Percentiles rank a stretch among this genome's conserved stretches.
These are phyloP conservation scores for Sporothrix luriei DNA, from an alignment of 2,329 filamentous ascomycete genomes.

Conservation along the genomic window DNA sequence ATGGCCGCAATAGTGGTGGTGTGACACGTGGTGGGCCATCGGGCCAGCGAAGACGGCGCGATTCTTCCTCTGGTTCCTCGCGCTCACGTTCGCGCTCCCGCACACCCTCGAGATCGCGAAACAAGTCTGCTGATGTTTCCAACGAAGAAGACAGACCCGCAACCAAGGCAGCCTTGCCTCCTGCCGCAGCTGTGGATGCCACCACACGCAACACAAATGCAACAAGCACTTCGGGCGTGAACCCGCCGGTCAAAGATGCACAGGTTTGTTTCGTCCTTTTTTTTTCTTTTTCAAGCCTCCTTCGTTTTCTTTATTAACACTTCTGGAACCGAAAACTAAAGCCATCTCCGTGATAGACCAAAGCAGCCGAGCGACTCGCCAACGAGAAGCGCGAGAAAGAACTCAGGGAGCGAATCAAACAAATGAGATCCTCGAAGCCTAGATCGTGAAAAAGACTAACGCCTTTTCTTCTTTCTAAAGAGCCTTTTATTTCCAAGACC, in stretches of 20 bases:
- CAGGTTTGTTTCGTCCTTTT: conserved; percentile 39
- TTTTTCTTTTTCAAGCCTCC: background rate
- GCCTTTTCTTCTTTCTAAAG: background rate
- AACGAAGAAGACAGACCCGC: conserved; percentile 50
- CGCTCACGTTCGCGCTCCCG: conserved; percentile 42
- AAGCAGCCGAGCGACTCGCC: conserved; percentile 48
- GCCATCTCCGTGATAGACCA: conserved; percentile 37
- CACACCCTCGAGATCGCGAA: conserved; percentile 48
- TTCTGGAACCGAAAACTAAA: conserved; percentile 21
- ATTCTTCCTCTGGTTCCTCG: conserved; percentile 56
- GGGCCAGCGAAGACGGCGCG: conserved; percentile 48
- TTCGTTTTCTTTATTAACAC: background rate
- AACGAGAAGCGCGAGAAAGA: conserved; percentile 54
- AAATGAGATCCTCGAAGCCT: conserved; percentile 57
- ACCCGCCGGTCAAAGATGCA: conserved; percentile 35
- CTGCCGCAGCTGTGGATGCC: conserved; percentile 12
- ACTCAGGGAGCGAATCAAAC: conserved; percentile 57
- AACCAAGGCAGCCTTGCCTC: conserved; percentile 36
- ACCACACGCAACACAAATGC: background rate
- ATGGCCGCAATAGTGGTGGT: conserved; percentile 23
- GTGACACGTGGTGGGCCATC: conserved; percentile 11
- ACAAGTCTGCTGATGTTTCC: conserved; percentile 61
- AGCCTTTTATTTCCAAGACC: conserved; percentile 2
- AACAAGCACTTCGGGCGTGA: background rate
- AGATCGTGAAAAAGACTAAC: conserved; percentile 53